Evolutionary conservation across 345 rosid genomes (phyloP).

Genomic region (Populus simonii): DNA sequence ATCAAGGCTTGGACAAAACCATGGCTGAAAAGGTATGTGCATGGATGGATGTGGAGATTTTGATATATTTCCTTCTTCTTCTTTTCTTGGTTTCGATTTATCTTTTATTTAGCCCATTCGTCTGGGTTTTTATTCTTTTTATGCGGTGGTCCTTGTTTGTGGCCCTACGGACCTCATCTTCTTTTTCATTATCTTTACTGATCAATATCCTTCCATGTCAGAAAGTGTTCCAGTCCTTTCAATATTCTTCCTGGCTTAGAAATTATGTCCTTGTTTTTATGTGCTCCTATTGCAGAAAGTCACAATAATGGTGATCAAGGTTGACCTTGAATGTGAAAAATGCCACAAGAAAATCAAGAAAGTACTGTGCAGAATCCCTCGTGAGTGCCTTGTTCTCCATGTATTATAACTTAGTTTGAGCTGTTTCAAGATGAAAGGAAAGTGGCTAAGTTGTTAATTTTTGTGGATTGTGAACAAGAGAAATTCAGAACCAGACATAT

Average conservation of each 20-base stretch:
- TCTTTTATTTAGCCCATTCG: neutral
- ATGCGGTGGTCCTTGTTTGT: neutral
- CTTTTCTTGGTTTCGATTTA: neutral
- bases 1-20: neutral
- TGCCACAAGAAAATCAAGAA: conserved; percentile 80
- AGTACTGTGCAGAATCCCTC: conserved; percentile 60
- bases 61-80: neutral
- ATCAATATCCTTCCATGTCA: neutral
- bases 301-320: conserved; percentile 63
- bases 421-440: neutral
- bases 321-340: conserved; percentile 60
- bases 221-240: neutral
- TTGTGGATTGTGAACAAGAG: conserved; percentile 42
- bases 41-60: neutral
- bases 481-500: conserved; percentile 43
- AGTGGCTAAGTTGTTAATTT: conserved; percentile 16
- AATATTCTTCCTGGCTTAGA: too few species aligned
- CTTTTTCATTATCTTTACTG: neutral
- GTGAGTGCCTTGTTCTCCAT: conserved; percentile 40
- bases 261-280: neutral
- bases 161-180: neutral
- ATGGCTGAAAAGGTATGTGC: neutral
- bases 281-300: conserved; percentile 32
- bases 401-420: conserved; percentile 22
- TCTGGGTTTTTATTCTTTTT: neutral